phyloP scores from a whole-genome alignment of 352 stramenopile genomes.

The Aphanomyces cochlioides region DNA sequence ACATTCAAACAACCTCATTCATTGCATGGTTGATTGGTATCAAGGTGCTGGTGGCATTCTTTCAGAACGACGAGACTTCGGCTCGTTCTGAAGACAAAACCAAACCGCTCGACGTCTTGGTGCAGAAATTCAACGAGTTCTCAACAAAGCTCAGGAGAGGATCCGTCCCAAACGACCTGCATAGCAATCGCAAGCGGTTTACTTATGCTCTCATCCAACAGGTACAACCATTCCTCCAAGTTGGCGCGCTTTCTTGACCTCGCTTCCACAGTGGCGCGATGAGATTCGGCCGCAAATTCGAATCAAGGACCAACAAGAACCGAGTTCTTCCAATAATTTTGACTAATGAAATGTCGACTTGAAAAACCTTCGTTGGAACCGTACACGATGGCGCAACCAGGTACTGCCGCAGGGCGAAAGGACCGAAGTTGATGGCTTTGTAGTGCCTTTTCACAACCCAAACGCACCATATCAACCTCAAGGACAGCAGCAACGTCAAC shows the following conservation, averaged over 20 bases:
- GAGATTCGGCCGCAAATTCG: conserved; percentile 22
- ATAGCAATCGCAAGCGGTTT: not conserved
- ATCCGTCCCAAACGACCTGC: not conserved
- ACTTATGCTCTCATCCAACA: conserved; percentile 18
- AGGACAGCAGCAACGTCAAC: conserved; percentile 33
- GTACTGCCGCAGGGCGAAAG: conserved; percentile 20
- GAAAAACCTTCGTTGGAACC: not conserved
- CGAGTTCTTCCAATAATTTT: not conserved
- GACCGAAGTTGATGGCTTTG: not conserved
- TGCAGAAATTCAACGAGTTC: conserved; percentile 20
- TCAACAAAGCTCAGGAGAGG: not conserved
- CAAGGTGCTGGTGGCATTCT: not conserved
- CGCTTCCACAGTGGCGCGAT: conserved; percentile 1
- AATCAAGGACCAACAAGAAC: conserved; percentile 10
- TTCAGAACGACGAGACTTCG: not conserved
- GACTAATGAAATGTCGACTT: conserved; percentile 6
- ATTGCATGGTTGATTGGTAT: not conserved
- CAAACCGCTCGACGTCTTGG: conserved; percentile 15
- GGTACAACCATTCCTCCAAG: not conserved
- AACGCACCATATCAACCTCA: conserved; percentile 45
- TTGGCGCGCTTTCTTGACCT: no score
- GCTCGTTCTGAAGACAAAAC: not conserved
- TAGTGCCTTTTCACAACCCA: conserved; percentile 58
- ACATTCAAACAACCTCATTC: not conserved
- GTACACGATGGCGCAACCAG: conserved; percentile 37